A percentile compares a stretch with the other conserved stretches of the same genome.
Evolutionary conservation across 805 yeast species (phyloP).

Genomic region (Saccharomyces kudriavzevii): DNA sequence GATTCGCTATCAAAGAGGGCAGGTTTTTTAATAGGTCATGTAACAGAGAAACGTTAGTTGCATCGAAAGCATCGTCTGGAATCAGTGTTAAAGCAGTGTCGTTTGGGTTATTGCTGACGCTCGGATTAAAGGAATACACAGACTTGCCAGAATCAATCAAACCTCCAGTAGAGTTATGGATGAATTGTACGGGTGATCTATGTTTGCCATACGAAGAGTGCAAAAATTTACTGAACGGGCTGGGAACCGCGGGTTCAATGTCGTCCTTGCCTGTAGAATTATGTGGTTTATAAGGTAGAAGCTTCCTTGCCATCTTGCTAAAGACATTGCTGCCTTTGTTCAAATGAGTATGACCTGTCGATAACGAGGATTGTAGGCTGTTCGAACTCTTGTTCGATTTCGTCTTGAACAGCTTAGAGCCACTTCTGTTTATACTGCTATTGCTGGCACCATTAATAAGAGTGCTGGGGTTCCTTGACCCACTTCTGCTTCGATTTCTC

Average conservation of each 20-base stretch:
- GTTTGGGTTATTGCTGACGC: constrained; percentile 7
- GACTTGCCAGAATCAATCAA: constrained; percentile 24
- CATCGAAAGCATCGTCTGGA: constrained; percentile 9
- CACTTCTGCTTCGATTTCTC: neutral
- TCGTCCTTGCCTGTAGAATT: constrained; percentile 15
- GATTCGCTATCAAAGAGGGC: constrained; percentile 28
- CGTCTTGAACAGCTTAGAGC: neutral
- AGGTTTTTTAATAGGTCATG: constrained; percentile 28
- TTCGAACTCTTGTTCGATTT: neutral
- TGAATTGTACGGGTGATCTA: constrained; percentile 26
- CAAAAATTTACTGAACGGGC: constrained; percentile 25
- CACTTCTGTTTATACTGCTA: neutral
- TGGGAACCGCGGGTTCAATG: constrained; percentile 20
- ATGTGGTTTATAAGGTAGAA: constrained; percentile 19
- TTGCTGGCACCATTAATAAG: neutral
- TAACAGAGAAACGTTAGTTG: constrained; percentile 12
- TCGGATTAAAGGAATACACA: constrained; percentile 21
- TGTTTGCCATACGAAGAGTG: constrained; percentile 28
- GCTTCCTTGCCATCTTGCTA: constrained; percentile 14
- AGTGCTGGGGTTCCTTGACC: neutral
- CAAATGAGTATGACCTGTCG: neutral
- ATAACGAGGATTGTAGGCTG: neutral
- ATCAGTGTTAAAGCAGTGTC: constrained; percentile 14
- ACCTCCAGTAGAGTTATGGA: constrained; percentile 15
- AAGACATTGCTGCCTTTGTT: neutral